Evolutionary conservation across 2,329 filamentous ascomycete genomes (phyloP).

Genomic region (Arachnopeziza araneosa): DNA sequence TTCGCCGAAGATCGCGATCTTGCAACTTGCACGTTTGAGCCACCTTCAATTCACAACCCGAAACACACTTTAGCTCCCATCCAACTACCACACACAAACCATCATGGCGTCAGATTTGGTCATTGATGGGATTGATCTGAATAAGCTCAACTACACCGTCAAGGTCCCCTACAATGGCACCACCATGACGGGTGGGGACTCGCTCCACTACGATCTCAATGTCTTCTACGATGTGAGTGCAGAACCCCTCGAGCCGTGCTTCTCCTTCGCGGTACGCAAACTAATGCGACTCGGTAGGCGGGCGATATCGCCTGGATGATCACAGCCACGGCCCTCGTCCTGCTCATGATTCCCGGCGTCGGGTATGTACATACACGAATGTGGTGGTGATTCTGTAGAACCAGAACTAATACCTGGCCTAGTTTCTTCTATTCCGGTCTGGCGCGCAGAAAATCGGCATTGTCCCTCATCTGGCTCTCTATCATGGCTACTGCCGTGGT

Average conservation of each 20-base stretch:
- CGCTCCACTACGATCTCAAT: slow-evolving; percentile 65
- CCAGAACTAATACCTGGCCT: not conserved
- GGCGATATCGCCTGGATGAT: slow-evolving; percentile 78
- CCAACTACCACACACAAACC: not conserved
- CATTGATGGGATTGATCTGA: slow-evolving; percentile 36
- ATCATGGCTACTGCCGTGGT: slow-evolving; percentile 78
- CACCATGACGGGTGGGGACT: slow-evolving; percentile 52
- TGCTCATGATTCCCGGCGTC: slow-evolving; percentile 88
- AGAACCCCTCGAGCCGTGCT: slow-evolving; percentile 25
- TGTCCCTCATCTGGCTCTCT: slow-evolving; percentile 83
- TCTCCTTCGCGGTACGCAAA: slow-evolving; percentile 9
- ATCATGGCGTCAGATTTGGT: slow-evolving; percentile 22
- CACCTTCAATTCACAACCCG: not conserved
- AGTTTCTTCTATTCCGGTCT: slow-evolving; percentile 84
- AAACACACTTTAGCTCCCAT: not conserved
- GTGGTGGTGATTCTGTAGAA: not conserved
- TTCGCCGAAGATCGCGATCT: not conserved
- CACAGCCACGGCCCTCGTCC: slow-evolving; percentile 69
- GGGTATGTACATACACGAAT: slow-evolving; percentile 29
- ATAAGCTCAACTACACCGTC: slow-evolving; percentile 38
- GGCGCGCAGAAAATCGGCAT: slow-evolving; percentile 78
- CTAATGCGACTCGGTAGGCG: not conserved
- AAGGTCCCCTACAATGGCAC: slow-evolving; percentile 46
- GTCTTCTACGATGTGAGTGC: slow-evolving; percentile 68
- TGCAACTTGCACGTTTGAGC: not conserved